phyloP scores from a whole-genome alignment of 768 basidiomycete genomes.

The Suillus bovinus region DNA sequence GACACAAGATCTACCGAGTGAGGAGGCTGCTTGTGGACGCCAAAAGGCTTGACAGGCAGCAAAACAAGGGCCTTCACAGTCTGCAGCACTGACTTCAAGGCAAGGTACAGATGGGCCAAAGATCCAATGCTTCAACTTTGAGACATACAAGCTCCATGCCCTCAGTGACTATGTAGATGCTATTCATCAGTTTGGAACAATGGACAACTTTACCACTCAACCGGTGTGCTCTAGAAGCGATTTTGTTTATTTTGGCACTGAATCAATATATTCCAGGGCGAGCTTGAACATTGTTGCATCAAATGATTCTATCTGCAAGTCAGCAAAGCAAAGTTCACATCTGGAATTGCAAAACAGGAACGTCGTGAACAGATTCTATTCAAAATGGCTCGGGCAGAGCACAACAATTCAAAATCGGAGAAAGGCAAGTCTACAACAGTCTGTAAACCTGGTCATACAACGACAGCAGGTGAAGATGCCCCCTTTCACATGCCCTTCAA shows the following conservation, averaged over 20 bases:
- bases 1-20: conserved; percentile 38
- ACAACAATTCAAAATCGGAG: neutral
- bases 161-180: conserved; percentile 13
- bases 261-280: conserved; percentile 30
- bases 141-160: conserved; percentile 14
- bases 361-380: conserved; percentile 16
- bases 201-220: conserved; percentile 37
- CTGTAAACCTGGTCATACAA: too few species aligned
- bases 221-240: conserved; percentile 12
- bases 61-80: neutral
- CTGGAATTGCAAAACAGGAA: conserved; percentile 30
- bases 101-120: too few species aligned
- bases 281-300: conserved; percentile 35
- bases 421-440: neutral
- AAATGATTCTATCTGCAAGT: conserved; percentile 38
- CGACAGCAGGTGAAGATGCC: too few species aligned
- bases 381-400: conserved; percentile 4
- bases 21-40: conserved; percentile 33
- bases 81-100: too few species aligned
- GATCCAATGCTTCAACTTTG: conserved; percentile 5
- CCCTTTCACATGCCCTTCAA: neutral
- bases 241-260: neutral
- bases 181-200: conserved; percentile 4
- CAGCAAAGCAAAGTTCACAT: conserved; percentile 29
- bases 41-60: neutral